phyloP scores from a whole-genome alignment of 1,284 basidiomycete genomes.

The Cryptococcus floricola region DNA sequence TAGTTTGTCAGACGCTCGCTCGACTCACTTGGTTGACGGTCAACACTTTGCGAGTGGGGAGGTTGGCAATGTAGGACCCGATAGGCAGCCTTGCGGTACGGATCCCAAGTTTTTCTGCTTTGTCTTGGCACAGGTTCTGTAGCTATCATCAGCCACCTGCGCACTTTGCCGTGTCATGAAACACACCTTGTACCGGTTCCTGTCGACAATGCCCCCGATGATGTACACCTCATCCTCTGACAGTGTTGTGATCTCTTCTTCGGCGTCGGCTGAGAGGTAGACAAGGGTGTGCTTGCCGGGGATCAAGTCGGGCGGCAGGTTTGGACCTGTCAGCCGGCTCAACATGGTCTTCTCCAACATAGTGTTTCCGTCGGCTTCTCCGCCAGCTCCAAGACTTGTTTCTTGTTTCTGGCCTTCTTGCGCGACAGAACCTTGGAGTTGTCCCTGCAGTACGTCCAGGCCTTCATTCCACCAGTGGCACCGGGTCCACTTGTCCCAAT shows the following conservation, averaged over 20 bases:
- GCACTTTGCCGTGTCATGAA: background rate
- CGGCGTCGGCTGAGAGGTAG: conserved; percentile 93
- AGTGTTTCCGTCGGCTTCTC: background rate
- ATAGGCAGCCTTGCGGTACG: conserved; percentile 89
- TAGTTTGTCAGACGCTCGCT: background rate
- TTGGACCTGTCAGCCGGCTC: conserved; percentile 16
- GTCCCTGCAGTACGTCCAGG: conserved; percentile 22
- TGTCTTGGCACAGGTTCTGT: conserved; percentile 83
- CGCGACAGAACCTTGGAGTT: conserved; percentile 2
- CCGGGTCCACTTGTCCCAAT: conserved; percentile 68
- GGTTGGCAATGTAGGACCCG: conserved; percentile 71
- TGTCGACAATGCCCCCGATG: conserved; percentile 94
- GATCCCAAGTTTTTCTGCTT: conserved; percentile 70
- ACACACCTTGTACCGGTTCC: conserved; percentile 89
- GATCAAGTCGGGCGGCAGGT: conserved; percentile 18
- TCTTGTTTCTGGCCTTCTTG: background rate
- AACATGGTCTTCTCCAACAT: conserved; percentile 6
- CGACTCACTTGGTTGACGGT: conserved; percentile 82
- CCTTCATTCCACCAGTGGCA: conserved; percentile 73
- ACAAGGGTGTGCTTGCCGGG: conserved; percentile 58
- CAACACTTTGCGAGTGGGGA: conserved; percentile 88
- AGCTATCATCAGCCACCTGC: conserved; percentile 1
- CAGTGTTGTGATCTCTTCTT: conserved; percentile 75
- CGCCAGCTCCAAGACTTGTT: background rate
- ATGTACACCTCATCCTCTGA: conserved; percentile 84